Conservation (phyloP, 2,329 filamentous ascomycete species). For the Metarhizium brunneum region DNA sequence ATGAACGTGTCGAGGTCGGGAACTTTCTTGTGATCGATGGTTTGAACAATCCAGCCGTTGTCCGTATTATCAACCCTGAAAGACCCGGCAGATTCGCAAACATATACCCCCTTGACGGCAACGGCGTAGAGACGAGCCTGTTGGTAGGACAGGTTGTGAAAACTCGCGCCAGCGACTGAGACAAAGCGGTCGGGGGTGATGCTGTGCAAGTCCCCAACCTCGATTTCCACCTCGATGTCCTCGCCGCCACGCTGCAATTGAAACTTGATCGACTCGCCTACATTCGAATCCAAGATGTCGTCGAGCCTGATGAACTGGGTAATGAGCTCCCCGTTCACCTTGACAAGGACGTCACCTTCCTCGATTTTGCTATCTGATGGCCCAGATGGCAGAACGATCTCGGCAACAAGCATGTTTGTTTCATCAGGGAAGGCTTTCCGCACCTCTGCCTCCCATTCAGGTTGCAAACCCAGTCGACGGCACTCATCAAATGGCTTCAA, state of each 20-base stretch:
- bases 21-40: constrained; percentile 84
- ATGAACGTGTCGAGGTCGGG: constrained; percentile 83
- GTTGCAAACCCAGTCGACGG: constrained; percentile 72
- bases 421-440: constrained; percentile 81
- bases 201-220: constrained; percentile 80
- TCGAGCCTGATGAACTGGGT: constrained; percentile 90
- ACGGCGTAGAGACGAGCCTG: constrained; percentile 95
- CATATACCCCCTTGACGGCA: constrained; percentile 82
- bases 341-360: constrained; percentile 87
- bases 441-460: constrained; percentile 79
- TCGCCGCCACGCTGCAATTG: constrained; percentile 82
- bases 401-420: constrained; percentile 93
- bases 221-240: constrained; percentile 74
- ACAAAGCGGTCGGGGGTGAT: constrained; percentile 97
- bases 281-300: constrained; percentile 81
- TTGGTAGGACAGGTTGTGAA: constrained; percentile 95
- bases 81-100: constrained; percentile 89
- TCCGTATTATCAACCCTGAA: constrained; percentile 90
- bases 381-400: constrained; percentile 86
- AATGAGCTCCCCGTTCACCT: constrained; percentile 86
- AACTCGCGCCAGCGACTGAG: constrained; percentile 84
- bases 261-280: constrained; percentile 68
- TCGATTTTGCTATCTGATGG: constrained; percentile 81
- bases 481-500: constrained; percentile 98
- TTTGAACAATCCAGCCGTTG: constrained; percentile 88